Percentiles rank a stretch among this genome's conserved stretches.
Evolutionary conservation across 345 rosid genomes (phyloP).

Genomic region (Lumnitzera racemosa): DNA sequence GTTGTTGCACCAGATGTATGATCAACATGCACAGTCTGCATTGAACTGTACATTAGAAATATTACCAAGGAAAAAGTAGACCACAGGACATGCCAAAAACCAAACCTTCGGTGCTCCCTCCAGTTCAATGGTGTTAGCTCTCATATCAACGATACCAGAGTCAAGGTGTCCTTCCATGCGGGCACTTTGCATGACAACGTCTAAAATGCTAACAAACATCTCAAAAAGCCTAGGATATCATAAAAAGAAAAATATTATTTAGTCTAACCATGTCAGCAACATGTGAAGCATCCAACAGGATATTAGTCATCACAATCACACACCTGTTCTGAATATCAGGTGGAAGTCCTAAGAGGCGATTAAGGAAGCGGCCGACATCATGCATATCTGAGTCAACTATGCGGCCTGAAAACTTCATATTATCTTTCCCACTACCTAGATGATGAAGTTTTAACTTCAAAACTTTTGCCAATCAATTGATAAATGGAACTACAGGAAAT

Average conservation of each 20-base stretch:
- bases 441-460: conserved; percentile 10
- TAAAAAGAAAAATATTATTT: conserved; percentile 4
- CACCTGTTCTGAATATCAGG: conserved; percentile 97
- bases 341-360: conserved; percentile 91
- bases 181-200: conserved; percentile 86
- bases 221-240: conserved; percentile 68
- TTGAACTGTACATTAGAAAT: conserved; percentile 17
- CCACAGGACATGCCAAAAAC: conserved; percentile 8
- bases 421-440: conserved; percentile 81
- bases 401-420: conserved; percentile 79
- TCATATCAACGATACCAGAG: conserved; percentile 93
- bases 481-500: too few relatives aligned
- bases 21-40: conserved; percentile 92
- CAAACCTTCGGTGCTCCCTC: conserved; percentile 84
- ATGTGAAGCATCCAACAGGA: conserved; percentile 3
- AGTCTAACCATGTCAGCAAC: conserved; percentile 18
- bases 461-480: background rate
- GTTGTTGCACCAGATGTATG: conserved; percentile 95
- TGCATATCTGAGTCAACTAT: conserved; percentile 98
- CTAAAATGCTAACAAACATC: conserved; percentile 80
- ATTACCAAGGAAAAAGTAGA: background rate
- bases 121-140: conserved; percentile 71
- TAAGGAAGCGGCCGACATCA: conserved; percentile 91
- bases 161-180: conserved; percentile 93
- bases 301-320: conserved; percentile 9